Percentiles rank a stretch among this genome's conserved stretches.
phyloP scores from a whole-genome alignment of 1,284 basidiomycete genomes.

The Leccinum griseonigrum region DNA sequence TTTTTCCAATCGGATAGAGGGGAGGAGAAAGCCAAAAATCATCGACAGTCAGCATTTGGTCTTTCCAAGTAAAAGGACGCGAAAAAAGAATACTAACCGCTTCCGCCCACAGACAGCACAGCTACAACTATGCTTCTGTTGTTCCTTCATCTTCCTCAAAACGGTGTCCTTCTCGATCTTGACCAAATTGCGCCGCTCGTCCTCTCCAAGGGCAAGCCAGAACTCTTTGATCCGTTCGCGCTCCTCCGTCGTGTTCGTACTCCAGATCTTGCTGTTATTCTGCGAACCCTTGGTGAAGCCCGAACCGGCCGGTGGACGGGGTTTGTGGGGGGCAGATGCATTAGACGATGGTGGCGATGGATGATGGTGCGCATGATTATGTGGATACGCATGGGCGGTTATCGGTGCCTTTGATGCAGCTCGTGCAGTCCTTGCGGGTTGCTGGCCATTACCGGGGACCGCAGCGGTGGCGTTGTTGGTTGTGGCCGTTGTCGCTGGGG shows the following conservation, averaged over 20 bases:
- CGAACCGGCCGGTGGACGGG: constrained; percentile 41
- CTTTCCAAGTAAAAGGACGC: constrained; percentile 18
- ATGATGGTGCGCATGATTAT: constrained; percentile 57
- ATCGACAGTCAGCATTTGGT: constrained; percentile 39
- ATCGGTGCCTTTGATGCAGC: constrained; percentile 71
- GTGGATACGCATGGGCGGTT: constrained; percentile 49
- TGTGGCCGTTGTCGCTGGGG: constrained; percentile 31
- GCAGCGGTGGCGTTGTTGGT: constrained; percentile 31
- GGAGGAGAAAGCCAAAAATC: constrained; percentile 21
- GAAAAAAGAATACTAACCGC: constrained; percentile 61
- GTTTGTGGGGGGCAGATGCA: constrained; percentile 49
- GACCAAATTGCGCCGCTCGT: constrained; percentile 87
- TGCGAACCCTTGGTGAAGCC: constrained; percentile 28
- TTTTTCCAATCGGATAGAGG: constrained; percentile 11
- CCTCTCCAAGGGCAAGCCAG: constrained; percentile 89
- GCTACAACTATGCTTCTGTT: constrained; percentile 93
- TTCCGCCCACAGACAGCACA: constrained; percentile 98
- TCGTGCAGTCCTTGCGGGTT: constrained; percentile 44
- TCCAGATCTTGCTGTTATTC: constrained; percentile 78
- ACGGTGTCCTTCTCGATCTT: constrained; percentile 98
- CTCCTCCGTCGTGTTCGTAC: constrained; percentile 87
- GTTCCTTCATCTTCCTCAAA: constrained; percentile 97
- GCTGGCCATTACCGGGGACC: constrained; percentile 38
- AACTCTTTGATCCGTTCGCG: constrained; percentile 97
- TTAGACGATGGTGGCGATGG: constrained; percentile 70